Conservation (phyloP, 2,329 filamentous ascomycete species). For the Verticillium nubilum region DNA sequence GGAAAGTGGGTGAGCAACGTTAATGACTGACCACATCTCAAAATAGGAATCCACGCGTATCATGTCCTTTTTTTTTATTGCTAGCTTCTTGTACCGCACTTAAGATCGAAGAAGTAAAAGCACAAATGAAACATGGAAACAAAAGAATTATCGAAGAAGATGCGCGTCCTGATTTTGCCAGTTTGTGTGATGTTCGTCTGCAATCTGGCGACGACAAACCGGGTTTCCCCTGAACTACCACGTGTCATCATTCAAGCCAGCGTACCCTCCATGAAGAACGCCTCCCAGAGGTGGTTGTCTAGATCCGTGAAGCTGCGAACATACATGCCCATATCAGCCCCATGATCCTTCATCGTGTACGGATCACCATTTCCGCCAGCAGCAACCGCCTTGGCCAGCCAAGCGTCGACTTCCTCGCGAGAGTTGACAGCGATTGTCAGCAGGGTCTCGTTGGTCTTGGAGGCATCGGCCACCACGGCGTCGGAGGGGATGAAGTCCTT, state of each 20-base stretch:
- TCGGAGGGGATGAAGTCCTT: constrained; percentile 14
- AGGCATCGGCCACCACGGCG: constrained; percentile 11
- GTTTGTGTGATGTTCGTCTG: no score
- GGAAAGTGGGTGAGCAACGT: no score
- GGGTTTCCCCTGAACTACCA: no score
- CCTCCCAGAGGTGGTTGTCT: constrained; percentile 19
- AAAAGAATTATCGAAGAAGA: no score
- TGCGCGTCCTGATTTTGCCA: no score
- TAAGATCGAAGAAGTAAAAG: no score
- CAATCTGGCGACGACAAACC: no score
- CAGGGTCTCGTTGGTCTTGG: constrained; percentile 11
- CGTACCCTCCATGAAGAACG: not conserved
- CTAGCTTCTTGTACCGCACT: no score
- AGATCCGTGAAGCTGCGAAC: constrained; percentile 15
- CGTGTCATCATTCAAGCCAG: not conserved
- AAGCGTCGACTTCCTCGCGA: constrained; percentile 14
- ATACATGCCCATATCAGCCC: constrained; percentile 14
- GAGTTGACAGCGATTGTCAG: constrained; percentile 9
- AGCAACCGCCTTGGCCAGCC: constrained; percentile 10
- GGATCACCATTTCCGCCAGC: constrained; percentile 15
- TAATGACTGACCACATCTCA: no score
- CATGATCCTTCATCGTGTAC: constrained; percentile 10
- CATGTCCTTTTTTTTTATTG: no score
- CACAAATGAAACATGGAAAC: no score
- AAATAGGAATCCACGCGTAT: no score